Conservation (phyloP, 345 rosid species). For the Eucalyptus curtisii region DNA sequence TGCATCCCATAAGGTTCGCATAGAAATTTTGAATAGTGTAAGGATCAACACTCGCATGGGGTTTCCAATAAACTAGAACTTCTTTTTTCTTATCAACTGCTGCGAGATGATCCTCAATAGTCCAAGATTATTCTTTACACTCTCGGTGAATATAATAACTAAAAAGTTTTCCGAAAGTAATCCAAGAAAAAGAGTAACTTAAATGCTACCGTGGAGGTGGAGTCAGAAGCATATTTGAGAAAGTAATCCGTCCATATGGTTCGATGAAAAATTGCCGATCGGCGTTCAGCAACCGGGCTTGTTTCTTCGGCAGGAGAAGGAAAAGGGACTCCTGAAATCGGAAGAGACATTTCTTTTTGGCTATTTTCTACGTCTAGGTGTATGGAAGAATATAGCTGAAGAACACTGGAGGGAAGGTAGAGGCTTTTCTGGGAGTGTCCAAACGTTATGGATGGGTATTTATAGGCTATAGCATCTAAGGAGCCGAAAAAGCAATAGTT, state of each 20-base stretch:
- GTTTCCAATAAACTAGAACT: background rate
- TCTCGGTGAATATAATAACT: background rate
- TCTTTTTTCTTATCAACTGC: background rate
- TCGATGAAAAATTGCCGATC: background rate
- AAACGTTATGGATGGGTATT: background rate
- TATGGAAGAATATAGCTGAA: background rate
- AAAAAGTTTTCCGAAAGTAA: background rate
- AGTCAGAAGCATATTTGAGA: background rate
- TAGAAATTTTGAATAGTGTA: background rate
- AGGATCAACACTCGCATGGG: background rate
- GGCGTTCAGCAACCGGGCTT: background rate
- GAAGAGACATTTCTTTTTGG: background rate
- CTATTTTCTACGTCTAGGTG: background rate
- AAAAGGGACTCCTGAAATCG: background rate
- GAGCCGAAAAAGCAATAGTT: background rate
- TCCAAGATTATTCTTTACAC: background rate
- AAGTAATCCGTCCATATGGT: conserved; percentile 12
- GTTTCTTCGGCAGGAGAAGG: background rate
- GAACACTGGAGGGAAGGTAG: background rate
- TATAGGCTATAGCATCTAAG: background rate
- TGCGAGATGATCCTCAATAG: background rate
- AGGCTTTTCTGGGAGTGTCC: background rate
- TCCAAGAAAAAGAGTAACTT: background rate
- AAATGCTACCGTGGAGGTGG: background rate
- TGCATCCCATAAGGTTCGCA: background rate